Evolutionary conservation across 192 early-diverging fungal species (phyloP).

Genomic region (Dissophora ornata): DNA sequence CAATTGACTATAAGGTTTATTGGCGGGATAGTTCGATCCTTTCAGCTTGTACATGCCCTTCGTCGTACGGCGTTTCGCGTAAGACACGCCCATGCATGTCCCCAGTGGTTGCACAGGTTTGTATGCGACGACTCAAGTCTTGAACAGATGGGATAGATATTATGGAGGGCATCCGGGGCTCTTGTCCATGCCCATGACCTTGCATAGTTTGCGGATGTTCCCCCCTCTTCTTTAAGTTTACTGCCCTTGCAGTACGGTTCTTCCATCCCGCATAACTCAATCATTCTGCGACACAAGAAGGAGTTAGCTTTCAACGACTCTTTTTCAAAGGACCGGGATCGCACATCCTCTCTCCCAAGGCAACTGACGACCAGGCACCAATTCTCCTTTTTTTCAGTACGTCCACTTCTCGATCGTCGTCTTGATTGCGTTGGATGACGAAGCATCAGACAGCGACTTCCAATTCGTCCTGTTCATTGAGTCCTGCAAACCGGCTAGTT

Average conservation of each 20-base stretch:
- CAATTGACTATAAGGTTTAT: too few relatives aligned
- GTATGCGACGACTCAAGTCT: too few relatives aligned
- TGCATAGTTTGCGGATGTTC: neutral
- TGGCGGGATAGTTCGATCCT: conserved; percentile 1
- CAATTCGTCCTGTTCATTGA: conserved; percentile 4
- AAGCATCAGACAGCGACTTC: conserved; percentile 7
- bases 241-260: conserved; percentile 12
- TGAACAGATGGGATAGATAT: too few relatives aligned
- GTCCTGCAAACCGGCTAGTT: neutral
- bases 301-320: conserved; percentile 15
- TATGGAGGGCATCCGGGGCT: too few relatives aligned
- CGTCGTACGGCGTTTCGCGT: too few relatives aligned
- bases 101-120: too few relatives aligned
- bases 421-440: conserved; percentile 13
- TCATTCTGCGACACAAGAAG: too few relatives aligned
- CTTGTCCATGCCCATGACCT: too few relatives aligned
- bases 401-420: too few relatives aligned
- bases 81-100: too few relatives aligned
- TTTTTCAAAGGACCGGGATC: neutral
- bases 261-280: conserved; percentile 24
- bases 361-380: conserved; percentile 19
- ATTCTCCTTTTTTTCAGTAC: neutral
- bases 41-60: neutral
- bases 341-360: neutral
- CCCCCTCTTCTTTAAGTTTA: too few relatives aligned